These are phyloP conservation scores for Ascochyta clinopodiicola DNA, from an alignment of 2,329 filamentous ascomycete genomes.

Conservation along the genomic window DNA sequence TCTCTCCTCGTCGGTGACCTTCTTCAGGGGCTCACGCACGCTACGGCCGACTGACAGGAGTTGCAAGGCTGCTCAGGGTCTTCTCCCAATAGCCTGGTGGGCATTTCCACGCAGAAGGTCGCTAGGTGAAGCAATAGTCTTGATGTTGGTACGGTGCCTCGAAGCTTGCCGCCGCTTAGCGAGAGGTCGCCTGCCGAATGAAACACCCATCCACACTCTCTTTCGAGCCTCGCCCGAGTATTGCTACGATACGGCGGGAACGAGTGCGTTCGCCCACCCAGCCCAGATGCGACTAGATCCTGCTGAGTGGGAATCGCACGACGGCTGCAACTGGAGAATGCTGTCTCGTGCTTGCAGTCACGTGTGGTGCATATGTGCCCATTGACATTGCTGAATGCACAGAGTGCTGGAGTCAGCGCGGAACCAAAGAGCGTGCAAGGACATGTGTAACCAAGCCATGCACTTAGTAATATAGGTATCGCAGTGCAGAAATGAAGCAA, in stretches of 20 bases:
- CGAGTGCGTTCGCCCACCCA: not conserved
- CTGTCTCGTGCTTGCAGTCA: no score
- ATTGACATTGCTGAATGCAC: no score
- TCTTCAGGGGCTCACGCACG: not conserved
- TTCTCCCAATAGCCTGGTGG: constrained; percentile 1
- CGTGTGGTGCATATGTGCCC: no score
- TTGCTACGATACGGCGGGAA: not conserved
- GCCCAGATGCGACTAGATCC: no score
- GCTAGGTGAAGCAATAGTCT: constrained; percentile 17
- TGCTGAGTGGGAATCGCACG: no score
- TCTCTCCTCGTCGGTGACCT: not conserved
- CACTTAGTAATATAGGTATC: no score
- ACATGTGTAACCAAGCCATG: no score
- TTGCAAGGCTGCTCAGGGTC: not conserved
- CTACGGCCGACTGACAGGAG: constrained; percentile 2
- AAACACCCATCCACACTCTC: constrained; percentile 1
- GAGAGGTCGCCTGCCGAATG: not conserved
- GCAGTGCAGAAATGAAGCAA: not conserved
- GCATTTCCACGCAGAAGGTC: not conserved
- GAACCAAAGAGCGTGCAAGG: no score
- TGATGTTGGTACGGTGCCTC: not conserved
- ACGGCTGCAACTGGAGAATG: no score
- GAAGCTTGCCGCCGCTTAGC: constrained; percentile 8
- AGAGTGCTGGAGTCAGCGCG: no score
- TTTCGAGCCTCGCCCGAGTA: not conserved